phyloP scores from a whole-genome alignment of 1,284 basidiomycete genomes.

The Cystobasidium slooffiae region DNA sequence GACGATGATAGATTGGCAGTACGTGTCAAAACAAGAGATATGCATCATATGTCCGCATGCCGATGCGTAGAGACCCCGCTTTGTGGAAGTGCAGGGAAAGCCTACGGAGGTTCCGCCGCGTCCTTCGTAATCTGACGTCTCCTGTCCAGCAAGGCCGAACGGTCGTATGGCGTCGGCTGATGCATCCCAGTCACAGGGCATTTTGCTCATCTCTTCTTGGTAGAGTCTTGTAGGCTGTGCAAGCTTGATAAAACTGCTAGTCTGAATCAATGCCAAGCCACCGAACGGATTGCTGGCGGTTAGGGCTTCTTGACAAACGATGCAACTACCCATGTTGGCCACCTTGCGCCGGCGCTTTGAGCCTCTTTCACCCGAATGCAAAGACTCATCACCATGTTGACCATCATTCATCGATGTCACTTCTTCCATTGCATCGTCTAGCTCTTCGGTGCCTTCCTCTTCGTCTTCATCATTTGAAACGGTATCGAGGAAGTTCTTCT shows the following conservation, averaged over 20 bases:
- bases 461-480: constrained; percentile 57
- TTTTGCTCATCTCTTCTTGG: constrained; percentile 73
- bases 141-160: constrained; percentile 47
- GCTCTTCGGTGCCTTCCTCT: constrained; percentile 59
- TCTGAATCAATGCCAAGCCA: constrained; percentile 84
- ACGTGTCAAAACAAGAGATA: constrained; percentile 88
- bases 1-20: constrained; percentile 82
- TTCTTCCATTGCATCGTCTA: constrained; percentile 59
- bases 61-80: constrained; percentile 84
- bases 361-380: background rate
- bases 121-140: constrained; percentile 26
- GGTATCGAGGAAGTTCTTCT: constrained; percentile 69
- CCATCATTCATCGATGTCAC: constrained; percentile 54
- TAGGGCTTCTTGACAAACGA: constrained; percentile 96
- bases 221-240: constrained; percentile 70
- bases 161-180: constrained; percentile 46
- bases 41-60: constrained; percentile 99
- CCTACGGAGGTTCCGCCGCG: constrained; percentile 9
- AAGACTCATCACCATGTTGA: constrained; percentile 48
- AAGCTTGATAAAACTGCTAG: constrained; percentile 79
- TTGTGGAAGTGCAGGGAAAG: constrained; percentile 68
- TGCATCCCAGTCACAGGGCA: constrained; percentile 71
- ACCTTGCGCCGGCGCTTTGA: constrained; percentile 11
- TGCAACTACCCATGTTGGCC: constrained; percentile 80
- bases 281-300: constrained; percentile 77